Base-by-base conservation (phyloP, 805 yeast species). In the Pichia ethanolica region DNA sequence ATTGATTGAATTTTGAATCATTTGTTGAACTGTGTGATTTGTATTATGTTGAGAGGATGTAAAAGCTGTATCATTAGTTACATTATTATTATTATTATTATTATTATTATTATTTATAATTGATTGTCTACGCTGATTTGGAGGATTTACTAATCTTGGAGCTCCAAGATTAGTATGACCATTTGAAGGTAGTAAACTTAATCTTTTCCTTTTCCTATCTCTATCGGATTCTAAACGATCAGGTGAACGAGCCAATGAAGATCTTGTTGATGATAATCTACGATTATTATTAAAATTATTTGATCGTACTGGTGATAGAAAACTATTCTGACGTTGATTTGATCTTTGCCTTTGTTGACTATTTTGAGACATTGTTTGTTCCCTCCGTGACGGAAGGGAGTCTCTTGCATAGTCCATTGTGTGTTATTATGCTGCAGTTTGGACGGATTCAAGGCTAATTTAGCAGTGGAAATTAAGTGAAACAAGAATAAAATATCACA, bases 181-280 rank as follows among this genome's bases (percentile, higher is more conserved):
- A 51, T 62, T 62, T 33, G 60, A 55, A 10, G 67, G 68, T 13
- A 63, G 48, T 9, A 63, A 44, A 46, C 65, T 61, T 37, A 63
- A 50, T 43, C 67, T 55, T 35, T 61, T 60, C 35, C 63, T 56
- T 42, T 59, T 63, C 28, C 43, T 44, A 26, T 39, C 44, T 20
- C 38, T 38, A 27, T 39, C 32, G 3, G 32, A 20, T 20, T 46
- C 45, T 5, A 37, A 13, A 2, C 45, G 12, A 20, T 50, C 56
- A 10, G 53, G 53, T 11, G 53, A 50, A 12, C 45, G 46, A 13
- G 33, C 42, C 12, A 49, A 30, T 9, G 52, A 45, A 11, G 53
- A 48, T 25, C 49, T 14, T 39, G 47, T n/a, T 28, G 44, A 33
- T 10, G 47, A 42, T 8, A 27, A 39, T 27, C 25, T 11, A 35